Percentiles rank a stretch among this genome's conserved stretches.
These are phyloP conservation scores for Aspergillus sp. DNA, from an alignment of 2,329 filamentous ascomycete species.

Conservation along the genomic window DNA sequence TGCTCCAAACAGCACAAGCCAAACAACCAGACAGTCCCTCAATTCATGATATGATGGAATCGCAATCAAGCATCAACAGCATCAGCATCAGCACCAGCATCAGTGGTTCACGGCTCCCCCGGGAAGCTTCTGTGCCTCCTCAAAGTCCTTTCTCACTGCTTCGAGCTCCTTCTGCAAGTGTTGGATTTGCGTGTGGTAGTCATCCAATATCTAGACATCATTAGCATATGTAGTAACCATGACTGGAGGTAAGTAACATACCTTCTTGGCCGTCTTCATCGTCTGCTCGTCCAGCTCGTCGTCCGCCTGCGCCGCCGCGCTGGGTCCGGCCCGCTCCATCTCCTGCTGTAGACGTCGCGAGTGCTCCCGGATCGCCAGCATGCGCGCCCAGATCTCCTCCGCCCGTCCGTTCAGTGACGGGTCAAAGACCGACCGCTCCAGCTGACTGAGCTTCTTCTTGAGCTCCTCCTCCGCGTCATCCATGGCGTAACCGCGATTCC, in stretches of 20 bases:
- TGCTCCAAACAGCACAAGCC: neutral
- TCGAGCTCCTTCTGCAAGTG: conserved; percentile 64
- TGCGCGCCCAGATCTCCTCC: conserved; percentile 68
- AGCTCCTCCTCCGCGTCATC: conserved; percentile 64
- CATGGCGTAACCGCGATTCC: conserved; percentile 66
- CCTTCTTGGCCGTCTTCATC: conserved; percentile 62
- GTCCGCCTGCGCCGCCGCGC: conserved; percentile 41
- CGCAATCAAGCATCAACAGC: too few relatives aligned
- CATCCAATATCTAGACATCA: conserved; percentile 48
- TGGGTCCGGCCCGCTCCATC: conserved; percentile 56
- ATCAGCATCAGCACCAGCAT: neutral
- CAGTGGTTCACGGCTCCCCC: conserved; percentile 22
- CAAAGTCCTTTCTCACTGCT: conserved; percentile 60
- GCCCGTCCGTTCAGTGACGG: conserved; percentile 60
- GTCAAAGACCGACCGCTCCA: conserved; percentile 62
- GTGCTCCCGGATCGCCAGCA: conserved; percentile 63
- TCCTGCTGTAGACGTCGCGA: conserved; percentile 61
- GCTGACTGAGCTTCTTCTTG: conserved; percentile 60
- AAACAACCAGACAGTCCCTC: neutral
- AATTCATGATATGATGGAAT: too few relatives aligned
- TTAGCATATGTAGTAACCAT: conserved; percentile 15
- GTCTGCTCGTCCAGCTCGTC: conserved; percentile 58
- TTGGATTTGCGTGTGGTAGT: conserved; percentile 53
- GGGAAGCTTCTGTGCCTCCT: conserved; percentile 52
- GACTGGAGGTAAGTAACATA: conserved; percentile 31